Evolutionary conservation across 768 basidiomycete genomes (phyloP).

Genomic region (Lactarius sp.): DNA sequence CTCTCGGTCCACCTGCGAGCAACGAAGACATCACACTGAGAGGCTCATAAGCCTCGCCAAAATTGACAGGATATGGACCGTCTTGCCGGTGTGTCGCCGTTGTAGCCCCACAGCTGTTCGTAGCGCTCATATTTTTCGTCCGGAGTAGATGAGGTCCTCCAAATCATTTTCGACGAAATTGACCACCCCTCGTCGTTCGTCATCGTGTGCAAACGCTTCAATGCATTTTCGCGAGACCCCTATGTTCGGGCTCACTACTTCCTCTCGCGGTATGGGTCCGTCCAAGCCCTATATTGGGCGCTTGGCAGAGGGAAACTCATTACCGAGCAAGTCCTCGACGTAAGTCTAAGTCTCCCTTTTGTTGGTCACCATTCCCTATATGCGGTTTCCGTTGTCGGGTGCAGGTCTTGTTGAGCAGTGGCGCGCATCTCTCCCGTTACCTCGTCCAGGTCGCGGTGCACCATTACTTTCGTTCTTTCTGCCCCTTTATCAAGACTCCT

Average conservation of each 20-base stretch:
- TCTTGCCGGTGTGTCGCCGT: slow-evolving; percentile 25
- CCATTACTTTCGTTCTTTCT: slow-evolving; percentile 68
- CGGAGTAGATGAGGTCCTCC: slow-evolving; percentile 55
- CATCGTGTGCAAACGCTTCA: slow-evolving; percentile 52
- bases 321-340: slow-evolving; percentile 21
- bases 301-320: slow-evolving; percentile 54
- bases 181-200: slow-evolving; percentile 58
- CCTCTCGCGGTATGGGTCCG: slow-evolving; percentile 62
- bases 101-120: slow-evolving; percentile 9
- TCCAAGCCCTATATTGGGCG: slow-evolving; percentile 71
- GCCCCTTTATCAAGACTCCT: slow-evolving; percentile 67
- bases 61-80: slow-evolving; percentile 24
- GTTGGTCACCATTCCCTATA: slow-evolving; percentile 3
- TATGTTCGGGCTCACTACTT: slow-evolving; percentile 78
- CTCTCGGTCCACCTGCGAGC: slow-evolving; percentile 12
- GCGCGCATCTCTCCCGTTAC: slow-evolving; percentile 75
- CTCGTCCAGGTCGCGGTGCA: slow-evolving; percentile 73
- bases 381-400: slow-evolving; percentile 11
- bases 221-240: slow-evolving; percentile 62
- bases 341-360: slow-evolving; percentile 19
- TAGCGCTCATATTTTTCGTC: slow-evolving; percentile 9
- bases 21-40: slow-evolving; percentile 8
- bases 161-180: slow-evolving; percentile 69
- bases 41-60: neutral
- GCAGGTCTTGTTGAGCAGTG: slow-evolving; percentile 68